Base-by-base conservation (phyloP, 2,329 filamentous ascomycete species). In the Calonectria multiphialidica region DNA sequence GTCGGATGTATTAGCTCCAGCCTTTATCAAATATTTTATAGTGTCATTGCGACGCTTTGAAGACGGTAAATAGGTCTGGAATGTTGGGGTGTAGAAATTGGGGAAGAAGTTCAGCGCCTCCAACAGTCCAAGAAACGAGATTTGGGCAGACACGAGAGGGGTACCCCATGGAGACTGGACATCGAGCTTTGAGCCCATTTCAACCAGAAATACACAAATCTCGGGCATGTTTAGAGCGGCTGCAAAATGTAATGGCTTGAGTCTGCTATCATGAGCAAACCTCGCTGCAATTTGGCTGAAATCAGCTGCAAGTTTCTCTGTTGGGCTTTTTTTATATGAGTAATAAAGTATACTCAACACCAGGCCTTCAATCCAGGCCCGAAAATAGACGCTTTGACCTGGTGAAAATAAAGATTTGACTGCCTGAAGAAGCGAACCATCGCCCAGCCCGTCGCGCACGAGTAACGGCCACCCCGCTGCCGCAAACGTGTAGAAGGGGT, bases 181-280 rank as follows among this genome's bases (percentile, higher is more conserved):
- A 44, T 21, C 42, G 18, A 44, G 8, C 42, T 44, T 44, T 4
- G 42, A 5, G 18, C 42, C 42, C 5, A 8, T 21, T 21, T 7
- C 42, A 44, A 44, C n/a, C 3, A 76, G 50, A 3, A 50, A 71
- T 0, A 2, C 2, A 25, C 72, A 76, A 6, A 76, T 63, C 18
- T 76, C 69, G 0, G 59, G 64, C 0, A 74, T 18, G 28, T 63
- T 70, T 35, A 76, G 42, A 2, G 67, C 67, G 12, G 75, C 18
- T 10, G 72, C 74, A 47, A 76, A 61, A 8, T 76, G 72, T 0
- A 76, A 16, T 15, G 75, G 70, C 1, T 44, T 15, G 6, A 62
- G 63, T 0, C 33, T 35, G 4, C 35, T 12, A 0, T 1, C 25
- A 0, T 2, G 67, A 9, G 35, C 47, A 44, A 44, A 44, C n/a